A percentile compares a stretch with the other conserved stretches of the same genome.
phyloP scores from a whole-genome alignment of 345 rosid species.

The Kandelia obovata region DNA sequence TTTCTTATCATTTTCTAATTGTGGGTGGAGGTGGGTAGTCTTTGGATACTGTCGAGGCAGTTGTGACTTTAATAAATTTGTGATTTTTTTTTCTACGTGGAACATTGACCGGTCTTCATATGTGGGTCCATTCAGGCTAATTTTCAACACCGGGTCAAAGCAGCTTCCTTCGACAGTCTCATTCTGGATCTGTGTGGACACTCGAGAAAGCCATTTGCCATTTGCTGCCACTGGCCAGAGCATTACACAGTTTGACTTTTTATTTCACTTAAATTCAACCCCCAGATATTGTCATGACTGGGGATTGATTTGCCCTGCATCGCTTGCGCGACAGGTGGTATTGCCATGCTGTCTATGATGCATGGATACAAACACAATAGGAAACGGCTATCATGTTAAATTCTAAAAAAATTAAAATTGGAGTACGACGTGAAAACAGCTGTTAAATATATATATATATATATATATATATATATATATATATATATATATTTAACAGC shows the following conservation, averaged over 20 bases:
- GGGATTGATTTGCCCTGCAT: too few relatives aligned
- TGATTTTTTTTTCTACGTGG: not conserved
- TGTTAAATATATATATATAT: too few relatives aligned
- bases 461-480: too few relatives aligned
- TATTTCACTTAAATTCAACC: too few relatives aligned
- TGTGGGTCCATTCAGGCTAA: slow-evolving; percentile 20
- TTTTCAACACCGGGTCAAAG: slow-evolving; percentile 13
- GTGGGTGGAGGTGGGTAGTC: not conserved
- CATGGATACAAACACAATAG: too few relatives aligned
- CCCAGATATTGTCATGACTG: too few relatives aligned
- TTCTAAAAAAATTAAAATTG: too few relatives aligned
- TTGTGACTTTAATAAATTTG: not conserved
- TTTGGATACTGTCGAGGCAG: not conserved
- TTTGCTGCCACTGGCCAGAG: slow-evolving; percentile 10
- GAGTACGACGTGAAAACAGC: too few relatives aligned
- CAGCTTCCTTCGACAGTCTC: slow-evolving; percentile 25
- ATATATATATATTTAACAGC: too few relatives aligned
- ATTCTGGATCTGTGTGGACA: not conserved
- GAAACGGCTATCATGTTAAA: too few relatives aligned
- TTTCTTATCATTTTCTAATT: not conserved
- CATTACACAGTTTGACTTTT: slow-evolving; percentile 45
- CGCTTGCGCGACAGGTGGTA: too few relatives aligned
- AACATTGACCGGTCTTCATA: slow-evolving; percentile 5
- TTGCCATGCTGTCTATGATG: too few relatives aligned
- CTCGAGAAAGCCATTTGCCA: slow-evolving; percentile 12